These are phyloP conservation scores for Candida pseudoglaebosa DNA, from an alignment of 805 yeast species.

Conservation along the genomic window DNA sequence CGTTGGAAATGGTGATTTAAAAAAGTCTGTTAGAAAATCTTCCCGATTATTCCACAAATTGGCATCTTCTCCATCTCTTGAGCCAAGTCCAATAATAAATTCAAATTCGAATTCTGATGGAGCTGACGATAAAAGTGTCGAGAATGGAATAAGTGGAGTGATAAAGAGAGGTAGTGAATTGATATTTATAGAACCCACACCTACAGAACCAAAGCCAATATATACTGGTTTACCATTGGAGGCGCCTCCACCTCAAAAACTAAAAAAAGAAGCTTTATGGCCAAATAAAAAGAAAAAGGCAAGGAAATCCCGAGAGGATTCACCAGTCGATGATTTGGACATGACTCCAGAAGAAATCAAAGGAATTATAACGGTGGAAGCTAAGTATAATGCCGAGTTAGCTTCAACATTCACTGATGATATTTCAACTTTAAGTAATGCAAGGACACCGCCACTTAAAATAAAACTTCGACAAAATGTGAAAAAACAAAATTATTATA, in stretches of 20 bases:
- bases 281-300: constrained; percentile 28
- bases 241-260: constrained; percentile 58
- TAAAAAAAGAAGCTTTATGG: constrained; percentile 55
- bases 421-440: background rate
- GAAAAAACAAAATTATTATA: constrained; percentile 4
- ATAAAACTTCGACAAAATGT: constrained; percentile 4
- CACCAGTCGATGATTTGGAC: constrained; percentile 13
- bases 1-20: background rate
- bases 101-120: background rate
- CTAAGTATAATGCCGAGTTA: constrained; percentile 10
- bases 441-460: background rate
- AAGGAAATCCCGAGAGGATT: constrained; percentile 12
- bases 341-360: constrained; percentile 14
- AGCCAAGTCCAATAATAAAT: constrained; percentile 10
- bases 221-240: constrained; percentile 74
- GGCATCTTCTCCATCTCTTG: background rate
- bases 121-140: background rate
- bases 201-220: constrained; percentile 51
- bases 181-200: constrained; percentile 55
- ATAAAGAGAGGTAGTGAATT: constrained; percentile 13
- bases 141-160: constrained; percentile 7
- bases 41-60: constrained; percentile 7
- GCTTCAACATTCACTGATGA: background rate
- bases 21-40: constrained; percentile 5
- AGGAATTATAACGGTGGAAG: constrained; percentile 10